Evolutionary conservation across 2,329 filamentous ascomycete genomes (phyloP).

Genomic region (Aureobasidium zeae): DNA sequence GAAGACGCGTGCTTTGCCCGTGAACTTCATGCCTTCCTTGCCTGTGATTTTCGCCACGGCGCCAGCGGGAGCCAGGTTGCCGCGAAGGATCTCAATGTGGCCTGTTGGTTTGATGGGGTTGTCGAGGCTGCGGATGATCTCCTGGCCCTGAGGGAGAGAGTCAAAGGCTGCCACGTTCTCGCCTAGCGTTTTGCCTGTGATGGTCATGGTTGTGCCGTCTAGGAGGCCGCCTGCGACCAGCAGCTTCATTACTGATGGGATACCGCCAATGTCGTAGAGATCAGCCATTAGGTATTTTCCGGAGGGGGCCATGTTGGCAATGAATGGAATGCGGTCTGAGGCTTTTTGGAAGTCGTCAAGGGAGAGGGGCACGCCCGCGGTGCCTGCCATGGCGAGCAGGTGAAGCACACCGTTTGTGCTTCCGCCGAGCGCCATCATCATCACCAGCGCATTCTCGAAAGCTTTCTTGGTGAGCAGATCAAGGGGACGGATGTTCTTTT

Average conservation of each 20-base stretch:
- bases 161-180: conserved; percentile 74
- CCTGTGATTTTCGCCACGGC: conserved; percentile 95
- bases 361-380: conserved; percentile 66
- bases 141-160: conserved; percentile 66
- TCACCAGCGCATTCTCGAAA: conserved; percentile 80
- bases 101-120: conserved; percentile 81
- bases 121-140: conserved; percentile 69
- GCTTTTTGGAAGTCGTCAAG: conserved; percentile 77
- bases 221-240: conserved; percentile 67
- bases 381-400: conserved; percentile 82
- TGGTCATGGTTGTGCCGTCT: conserved; percentile 67
- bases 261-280: conserved; percentile 75
- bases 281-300: conserved; percentile 85
- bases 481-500: conserved; percentile 69
- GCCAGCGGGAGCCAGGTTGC: conserved; percentile 80
- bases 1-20: conserved; percentile 72
- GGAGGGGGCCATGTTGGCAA: conserved; percentile 75
- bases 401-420: conserved; percentile 85
- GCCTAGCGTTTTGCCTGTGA: conserved; percentile 74
- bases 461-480: conserved; percentile 70
- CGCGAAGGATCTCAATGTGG: conserved; percentile 78
- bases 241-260: conserved; percentile 76
- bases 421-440: conserved; percentile 87
- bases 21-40: conserved; percentile 80
- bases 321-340: conserved; percentile 72